Conservation (phyloP, 2,329 filamentous ascomycete species). For the Aspergillus sp. region DNA sequence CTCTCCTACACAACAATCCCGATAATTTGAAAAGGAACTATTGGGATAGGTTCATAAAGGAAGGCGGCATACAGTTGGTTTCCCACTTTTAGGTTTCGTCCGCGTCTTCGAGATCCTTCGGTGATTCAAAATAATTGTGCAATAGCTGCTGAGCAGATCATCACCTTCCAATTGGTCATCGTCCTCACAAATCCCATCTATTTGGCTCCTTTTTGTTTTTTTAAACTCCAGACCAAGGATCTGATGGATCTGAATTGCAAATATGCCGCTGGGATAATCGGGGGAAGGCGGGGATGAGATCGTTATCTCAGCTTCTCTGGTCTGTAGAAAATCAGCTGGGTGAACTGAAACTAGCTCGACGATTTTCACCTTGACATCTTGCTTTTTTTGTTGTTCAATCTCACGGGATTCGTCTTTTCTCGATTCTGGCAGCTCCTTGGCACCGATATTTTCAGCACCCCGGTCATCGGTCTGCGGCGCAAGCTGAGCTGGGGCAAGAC, state of each 20-base stretch:
- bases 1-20: no score
- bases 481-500: background rate
- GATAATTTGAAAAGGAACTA: no score
- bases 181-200: background rate
- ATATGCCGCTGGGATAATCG: conserved; percentile 1
- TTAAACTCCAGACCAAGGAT: background rate
- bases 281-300: conserved; percentile 1
- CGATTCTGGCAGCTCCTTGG: background rate
- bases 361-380: background rate
- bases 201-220: background rate
- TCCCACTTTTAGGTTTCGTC: conserved; percentile 1
- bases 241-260: conserved; percentile 1
- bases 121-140: conserved; percentile 1
- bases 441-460: background rate
- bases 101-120: background rate
- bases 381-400: background rate
- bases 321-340: background rate
- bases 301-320: conserved; percentile 1
- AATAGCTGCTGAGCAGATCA: conserved; percentile 1
- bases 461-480: background rate
- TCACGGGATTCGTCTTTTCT: background rate
- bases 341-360: background rate
- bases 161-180: background rate
- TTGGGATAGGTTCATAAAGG: no score
- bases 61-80: background rate